phyloP scores from a whole-genome alignment of 176 grass and related monocot species.

The Aegilops bicornis region DNA sequence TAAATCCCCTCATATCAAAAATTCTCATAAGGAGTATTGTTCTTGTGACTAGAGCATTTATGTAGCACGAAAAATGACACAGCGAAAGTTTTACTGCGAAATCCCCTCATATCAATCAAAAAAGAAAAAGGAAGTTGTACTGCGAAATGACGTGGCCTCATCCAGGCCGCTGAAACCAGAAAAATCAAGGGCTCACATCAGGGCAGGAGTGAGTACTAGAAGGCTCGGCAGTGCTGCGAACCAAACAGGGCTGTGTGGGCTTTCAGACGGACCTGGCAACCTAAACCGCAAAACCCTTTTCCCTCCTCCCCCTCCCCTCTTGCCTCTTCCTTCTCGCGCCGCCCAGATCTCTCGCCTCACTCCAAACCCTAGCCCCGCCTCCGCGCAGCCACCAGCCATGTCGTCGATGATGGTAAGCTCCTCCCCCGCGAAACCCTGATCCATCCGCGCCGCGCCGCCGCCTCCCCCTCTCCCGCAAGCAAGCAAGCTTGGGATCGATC shows the following conservation, averaged over 20 bases:
- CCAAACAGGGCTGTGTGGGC: slow-evolving; percentile 1
- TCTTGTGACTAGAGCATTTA: no score
- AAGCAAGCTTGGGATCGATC: background rate
- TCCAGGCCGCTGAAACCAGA: background rate
- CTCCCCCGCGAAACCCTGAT: background rate
- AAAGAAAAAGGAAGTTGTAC: no score
- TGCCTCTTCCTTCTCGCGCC: no score
- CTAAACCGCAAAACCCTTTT: slow-evolving; percentile 27
- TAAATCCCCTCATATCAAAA: no score
- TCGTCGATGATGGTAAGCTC: slow-evolving; percentile 51
- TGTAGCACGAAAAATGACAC: no score
- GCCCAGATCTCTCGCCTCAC: slow-evolving; percentile 19
- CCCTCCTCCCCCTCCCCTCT: background rate
- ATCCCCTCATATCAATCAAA: no score
- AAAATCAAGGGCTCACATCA: background rate
- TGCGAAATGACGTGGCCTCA: background rate
- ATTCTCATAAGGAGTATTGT: no score
- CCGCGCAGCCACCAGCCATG: slow-evolving; percentile 30
- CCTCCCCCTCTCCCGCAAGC: background rate
- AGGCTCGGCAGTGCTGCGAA: background rate
- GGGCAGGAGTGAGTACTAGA: background rate
- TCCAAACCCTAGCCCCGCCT: slow-evolving; percentile 24
- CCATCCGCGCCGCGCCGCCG: background rate
- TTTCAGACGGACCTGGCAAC: background rate
- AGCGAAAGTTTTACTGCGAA: no score